Conservation (phyloP, 2,329 filamentous ascomycete species). For the Pseudogymnoascus sp. region DNA sequence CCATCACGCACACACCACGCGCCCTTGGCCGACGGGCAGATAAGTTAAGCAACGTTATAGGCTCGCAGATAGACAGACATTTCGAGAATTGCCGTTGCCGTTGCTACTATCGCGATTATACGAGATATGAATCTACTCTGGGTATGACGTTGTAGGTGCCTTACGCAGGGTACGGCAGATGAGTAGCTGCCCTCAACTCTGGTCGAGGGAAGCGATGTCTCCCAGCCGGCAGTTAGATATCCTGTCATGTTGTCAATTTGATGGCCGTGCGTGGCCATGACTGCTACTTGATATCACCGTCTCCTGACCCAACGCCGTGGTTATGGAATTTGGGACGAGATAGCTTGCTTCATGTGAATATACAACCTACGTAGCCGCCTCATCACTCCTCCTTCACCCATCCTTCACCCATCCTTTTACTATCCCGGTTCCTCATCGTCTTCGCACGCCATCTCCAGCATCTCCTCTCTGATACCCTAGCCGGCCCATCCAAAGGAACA, state of each 20-base stretch:
- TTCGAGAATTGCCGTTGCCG: background rate
- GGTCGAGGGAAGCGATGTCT: background rate
- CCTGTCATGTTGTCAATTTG: background rate
- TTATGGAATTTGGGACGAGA: background rate
- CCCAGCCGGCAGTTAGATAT: background rate
- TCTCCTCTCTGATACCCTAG: constrained; percentile 35
- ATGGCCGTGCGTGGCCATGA: background rate
- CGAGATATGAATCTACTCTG: background rate
- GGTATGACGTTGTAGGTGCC: background rate
- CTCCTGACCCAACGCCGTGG: background rate
- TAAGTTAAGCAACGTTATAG: background rate
- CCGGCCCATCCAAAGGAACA: constrained; percentile 20
- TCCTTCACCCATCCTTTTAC: background rate
- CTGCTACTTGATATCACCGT: too few species aligned
- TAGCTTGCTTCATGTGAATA: background rate
- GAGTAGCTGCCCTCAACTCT: background rate
- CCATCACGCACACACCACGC: background rate
- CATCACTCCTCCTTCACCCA: background rate
- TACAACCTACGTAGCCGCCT: background rate
- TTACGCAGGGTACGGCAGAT: background rate
- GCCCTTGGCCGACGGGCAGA: background rate
- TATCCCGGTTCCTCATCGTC: background rate
- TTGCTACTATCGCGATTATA: background rate
- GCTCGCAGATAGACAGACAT: background rate
- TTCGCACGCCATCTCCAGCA: constrained; percentile 31